A percentile compares a stretch with the other conserved stretches of the same genome.
phyloP scores from a whole-genome alignment of 768 basidiomycete species.

The Macrolepiota dolichaula region DNA sequence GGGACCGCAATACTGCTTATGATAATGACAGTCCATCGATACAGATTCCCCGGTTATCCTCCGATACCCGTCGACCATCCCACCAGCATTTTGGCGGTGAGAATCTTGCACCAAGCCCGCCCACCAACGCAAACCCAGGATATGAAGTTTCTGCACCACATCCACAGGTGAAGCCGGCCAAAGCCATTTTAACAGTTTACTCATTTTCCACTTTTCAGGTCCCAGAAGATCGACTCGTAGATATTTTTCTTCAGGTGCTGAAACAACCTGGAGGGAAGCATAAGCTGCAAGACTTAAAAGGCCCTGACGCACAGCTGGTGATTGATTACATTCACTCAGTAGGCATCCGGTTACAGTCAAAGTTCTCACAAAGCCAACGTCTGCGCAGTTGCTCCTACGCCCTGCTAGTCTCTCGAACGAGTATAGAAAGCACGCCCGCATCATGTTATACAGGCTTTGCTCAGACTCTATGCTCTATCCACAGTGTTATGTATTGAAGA shows the following conservation, averaged over 20 bases:
- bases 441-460: neutral
- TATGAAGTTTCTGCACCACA: too few relatives aligned
- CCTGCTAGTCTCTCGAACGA: neutral
- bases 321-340: neutral
- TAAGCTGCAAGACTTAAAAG: neutral
- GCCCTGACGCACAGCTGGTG: neutral
- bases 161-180: too few relatives aligned
- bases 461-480: neutral
- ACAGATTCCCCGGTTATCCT: too few relatives aligned
- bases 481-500: neutral
- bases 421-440: neutral
- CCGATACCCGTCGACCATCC: too few relatives aligned
- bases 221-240: neutral
- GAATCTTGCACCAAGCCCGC: too few relatives aligned
- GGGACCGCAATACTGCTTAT: too few relatives aligned
- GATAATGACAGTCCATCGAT: too few relatives aligned
- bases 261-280: neutral
- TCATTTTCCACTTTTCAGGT: too few relatives aligned
- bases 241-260: neutral
- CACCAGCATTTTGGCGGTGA: too few relatives aligned
- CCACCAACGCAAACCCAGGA: too few relatives aligned
- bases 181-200: too few relatives aligned
- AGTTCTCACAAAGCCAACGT: neutral
- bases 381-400: neutral
- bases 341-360: neutral